These are phyloP conservation scores for Capsicum baccatum DNA, from an alignment of 257 asterid genomes.

Conservation along the genomic window DNA sequence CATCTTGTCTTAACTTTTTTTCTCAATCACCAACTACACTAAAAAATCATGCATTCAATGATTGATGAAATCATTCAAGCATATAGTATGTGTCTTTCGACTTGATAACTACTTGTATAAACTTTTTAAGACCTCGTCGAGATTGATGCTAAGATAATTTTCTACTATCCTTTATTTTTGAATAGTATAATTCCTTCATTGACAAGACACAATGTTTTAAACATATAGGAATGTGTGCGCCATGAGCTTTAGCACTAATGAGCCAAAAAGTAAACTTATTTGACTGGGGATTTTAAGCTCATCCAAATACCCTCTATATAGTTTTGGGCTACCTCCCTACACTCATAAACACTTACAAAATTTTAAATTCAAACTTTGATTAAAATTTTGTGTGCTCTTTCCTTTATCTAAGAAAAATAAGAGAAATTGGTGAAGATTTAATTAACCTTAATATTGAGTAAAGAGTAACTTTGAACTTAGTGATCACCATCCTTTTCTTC, in stretches of 20 bases:
- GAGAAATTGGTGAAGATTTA: background rate
- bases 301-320: background rate
- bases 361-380: background rate
- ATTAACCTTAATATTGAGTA: background rate
- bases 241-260: constrained; percentile 3
- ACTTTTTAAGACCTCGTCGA: background rate
- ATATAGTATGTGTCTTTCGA: background rate
- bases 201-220: background rate
- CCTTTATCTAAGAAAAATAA: too few relatives aligned
- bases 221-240: background rate
- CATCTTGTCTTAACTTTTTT: constrained; percentile 17
- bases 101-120: background rate
- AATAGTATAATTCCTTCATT: background rate
- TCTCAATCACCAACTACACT: background rate
- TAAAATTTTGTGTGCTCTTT: background rate
- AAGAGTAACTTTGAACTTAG: background rate
- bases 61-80: background rate
- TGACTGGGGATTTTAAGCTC: background rate
- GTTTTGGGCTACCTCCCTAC: background rate
- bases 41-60: background rate
- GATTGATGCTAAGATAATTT: background rate
- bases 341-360: background rate
- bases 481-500: background rate
- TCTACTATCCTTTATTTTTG: background rate
- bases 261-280: background rate